Conservation (phyloP, 2,329 filamentous ascomycete species). For the Cryoendolithus antarcticus region DNA sequence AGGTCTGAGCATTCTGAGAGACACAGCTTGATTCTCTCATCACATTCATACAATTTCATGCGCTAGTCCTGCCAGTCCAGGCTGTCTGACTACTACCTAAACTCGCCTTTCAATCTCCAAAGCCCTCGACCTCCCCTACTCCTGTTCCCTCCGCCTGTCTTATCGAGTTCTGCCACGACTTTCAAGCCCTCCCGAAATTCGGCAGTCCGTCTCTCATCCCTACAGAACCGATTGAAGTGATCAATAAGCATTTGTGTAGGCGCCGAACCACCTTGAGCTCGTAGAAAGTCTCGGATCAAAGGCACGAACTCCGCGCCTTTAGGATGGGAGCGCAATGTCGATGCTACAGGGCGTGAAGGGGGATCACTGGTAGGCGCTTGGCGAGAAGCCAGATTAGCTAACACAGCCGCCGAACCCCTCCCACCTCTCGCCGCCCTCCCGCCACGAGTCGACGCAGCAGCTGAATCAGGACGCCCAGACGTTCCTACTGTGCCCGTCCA, state of each 20-base stretch:
- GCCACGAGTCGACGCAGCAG: slow-evolving; percentile 35
- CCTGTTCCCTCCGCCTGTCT: slow-evolving; percentile 23
- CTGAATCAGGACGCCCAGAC: slow-evolving; percentile 55
- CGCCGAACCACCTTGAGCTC: slow-evolving; percentile 62
- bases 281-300: slow-evolving; percentile 64
- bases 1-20: too few relatives aligned
- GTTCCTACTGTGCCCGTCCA: slow-evolving; percentile 84
- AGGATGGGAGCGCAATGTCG: slow-evolving; percentile 12
- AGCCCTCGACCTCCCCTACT: slow-evolving; percentile 35
- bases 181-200: slow-evolving; percentile 76
- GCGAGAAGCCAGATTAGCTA: slow-evolving; percentile 31
- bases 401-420: slow-evolving; percentile 28
- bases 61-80: too few relatives aligned
- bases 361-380: slow-evolving; percentile 19
- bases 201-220: slow-evolving; percentile 52
- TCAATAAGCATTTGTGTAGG: slow-evolving; percentile 78
- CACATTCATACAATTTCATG: too few relatives aligned
- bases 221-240: slow-evolving; percentile 75
- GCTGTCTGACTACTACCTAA: slow-evolving; percentile 12
- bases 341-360: too few relatives aligned
- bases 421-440: slow-evolving; percentile 21
- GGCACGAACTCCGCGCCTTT: slow-evolving; percentile 33
- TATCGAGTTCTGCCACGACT: slow-evolving; percentile 59
- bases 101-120: slow-evolving; percentile 51
- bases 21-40: too few relatives aligned